Conservation (phyloP, 139 green algal genomes). For the Chlorella sp. region DNA sequence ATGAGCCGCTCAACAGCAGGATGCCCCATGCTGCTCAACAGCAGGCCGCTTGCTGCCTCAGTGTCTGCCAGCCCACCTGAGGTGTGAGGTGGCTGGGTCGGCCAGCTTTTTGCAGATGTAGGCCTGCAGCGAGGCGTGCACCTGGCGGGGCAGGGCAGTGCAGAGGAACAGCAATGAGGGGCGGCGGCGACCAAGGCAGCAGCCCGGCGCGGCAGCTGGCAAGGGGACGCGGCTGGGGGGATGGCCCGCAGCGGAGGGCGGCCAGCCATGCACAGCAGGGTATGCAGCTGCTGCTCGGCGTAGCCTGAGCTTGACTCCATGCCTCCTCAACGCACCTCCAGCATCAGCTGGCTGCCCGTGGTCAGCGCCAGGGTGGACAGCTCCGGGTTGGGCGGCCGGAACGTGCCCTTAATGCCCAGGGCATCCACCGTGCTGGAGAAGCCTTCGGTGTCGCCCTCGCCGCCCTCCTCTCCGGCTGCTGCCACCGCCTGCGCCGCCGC, state of each 20-base stretch:
- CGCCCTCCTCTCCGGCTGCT: neutral
- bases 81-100: conserved; percentile 42
- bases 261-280: too few relatives aligned
- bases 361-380: conserved; percentile 44
- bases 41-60: too few relatives aligned
- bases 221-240: too few relatives aligned
- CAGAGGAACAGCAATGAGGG: too few relatives aligned
- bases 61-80: conserved; percentile 18
- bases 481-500: neutral
- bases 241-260: too few relatives aligned
- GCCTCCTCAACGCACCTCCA: conserved; percentile 36
- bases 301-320: too few relatives aligned
- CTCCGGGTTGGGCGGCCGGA: neutral
- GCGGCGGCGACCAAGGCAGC: too few relatives aligned
- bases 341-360: conserved; percentile 80
- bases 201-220: too few relatives aligned
- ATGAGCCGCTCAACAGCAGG: neutral
- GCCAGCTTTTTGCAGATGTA: conserved; percentile 67
- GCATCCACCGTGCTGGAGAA: conserved; percentile 11
- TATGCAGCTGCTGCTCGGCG: too few relatives aligned
- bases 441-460: neutral
- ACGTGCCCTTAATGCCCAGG: neutral
- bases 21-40: too few relatives aligned
- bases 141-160: too few relatives aligned
- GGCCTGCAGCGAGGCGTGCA: conserved; percentile 69